Conservation (phyloP, 495 filamentous ascomycete genomes). For the Aspergillus haitiensis region DNA sequence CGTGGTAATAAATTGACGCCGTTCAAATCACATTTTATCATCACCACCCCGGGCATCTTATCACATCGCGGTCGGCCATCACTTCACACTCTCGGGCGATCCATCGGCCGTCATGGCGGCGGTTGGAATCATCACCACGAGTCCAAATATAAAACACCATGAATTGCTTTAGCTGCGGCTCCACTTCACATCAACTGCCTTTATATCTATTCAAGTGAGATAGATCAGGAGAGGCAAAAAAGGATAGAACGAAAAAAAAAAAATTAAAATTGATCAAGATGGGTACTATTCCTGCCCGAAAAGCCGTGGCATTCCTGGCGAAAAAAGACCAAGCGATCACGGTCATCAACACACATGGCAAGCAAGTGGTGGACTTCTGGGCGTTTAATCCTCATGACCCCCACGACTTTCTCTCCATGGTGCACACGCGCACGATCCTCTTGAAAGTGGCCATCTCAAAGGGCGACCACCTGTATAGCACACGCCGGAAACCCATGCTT, state of each 20-base stretch:
- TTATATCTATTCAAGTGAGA: neutral
- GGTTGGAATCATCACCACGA: no score
- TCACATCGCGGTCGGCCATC: no score
- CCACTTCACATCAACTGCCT: no score
- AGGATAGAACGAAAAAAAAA: no score
- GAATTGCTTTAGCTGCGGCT: no score
- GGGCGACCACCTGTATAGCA: constrained; percentile 37
- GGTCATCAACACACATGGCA: constrained; percentile 51
- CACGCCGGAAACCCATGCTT: constrained; percentile 37
- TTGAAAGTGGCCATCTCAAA: constrained; percentile 29
- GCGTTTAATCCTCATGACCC: constrained; percentile 42
- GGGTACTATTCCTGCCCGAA: neutral
- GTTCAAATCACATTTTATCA: no score
- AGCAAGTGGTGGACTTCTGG: constrained; percentile 55
- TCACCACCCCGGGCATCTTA: no score
- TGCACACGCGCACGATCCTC: constrained; percentile 39
- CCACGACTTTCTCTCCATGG: constrained; percentile 39
- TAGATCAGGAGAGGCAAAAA: no score
- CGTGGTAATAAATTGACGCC: no score
- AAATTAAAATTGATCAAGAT: neutral
- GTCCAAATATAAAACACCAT: no score
- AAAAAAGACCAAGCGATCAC: neutral
- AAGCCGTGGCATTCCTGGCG: neutral
- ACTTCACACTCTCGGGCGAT: no score
- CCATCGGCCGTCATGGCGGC: no score